Conservation (phyloP, 2,329 filamentous ascomycete species). For the Teratosphaeria nubilosa region DNA sequence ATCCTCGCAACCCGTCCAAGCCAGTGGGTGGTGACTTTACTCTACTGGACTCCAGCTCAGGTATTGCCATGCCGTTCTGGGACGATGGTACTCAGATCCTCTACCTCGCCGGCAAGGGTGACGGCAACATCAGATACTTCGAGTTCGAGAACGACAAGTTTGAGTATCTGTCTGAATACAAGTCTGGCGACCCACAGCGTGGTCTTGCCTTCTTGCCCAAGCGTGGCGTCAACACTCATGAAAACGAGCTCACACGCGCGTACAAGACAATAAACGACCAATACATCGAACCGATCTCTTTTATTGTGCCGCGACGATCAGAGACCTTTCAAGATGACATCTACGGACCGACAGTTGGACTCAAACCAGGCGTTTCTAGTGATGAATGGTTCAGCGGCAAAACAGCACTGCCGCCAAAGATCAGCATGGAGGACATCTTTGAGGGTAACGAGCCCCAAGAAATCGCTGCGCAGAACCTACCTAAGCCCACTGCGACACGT, state of each 20-base stretch:
- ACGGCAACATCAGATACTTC: conserved; percentile 98
- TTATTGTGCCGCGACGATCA: conserved; percentile 86
- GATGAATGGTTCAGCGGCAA: conserved; percentile 82
- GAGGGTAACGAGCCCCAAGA: conserved; percentile 74
- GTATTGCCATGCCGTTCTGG: conserved; percentile 99
- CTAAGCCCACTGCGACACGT: conserved; percentile 26
- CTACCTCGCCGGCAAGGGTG: conserved; percentile 94
- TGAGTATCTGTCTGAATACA: conserved; percentile 93
- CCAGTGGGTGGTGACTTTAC: conserved; percentile 77
- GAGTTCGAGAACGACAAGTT: conserved; percentile 99
- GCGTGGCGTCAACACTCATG: conserved; percentile 88
- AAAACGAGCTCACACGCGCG: conserved; percentile 89
- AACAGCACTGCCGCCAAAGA: conserved; percentile 69
- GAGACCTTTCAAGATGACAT: conserved; percentile 97
- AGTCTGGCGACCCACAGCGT: conserved; percentile 89
- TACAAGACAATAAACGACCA: conserved; percentile 95
- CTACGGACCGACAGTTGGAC: conserved; percentile 74
- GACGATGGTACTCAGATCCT: conserved; percentile 92
- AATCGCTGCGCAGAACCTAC: conserved; percentile 59
- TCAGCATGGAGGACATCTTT: conserved; percentile 86
- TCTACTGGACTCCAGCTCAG: conserved; percentile 87
- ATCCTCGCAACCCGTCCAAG: conserved; percentile 66
- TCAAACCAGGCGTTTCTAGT: conserved; percentile 69
- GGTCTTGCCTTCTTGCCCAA: conserved; percentile 91
- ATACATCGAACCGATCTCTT: conserved; percentile 94